Evolutionary conservation across 257 asterid species (phyloP), one percentile per base, ranked within the genome.

Genomic region (Osmanthus fragrans): DNA sequence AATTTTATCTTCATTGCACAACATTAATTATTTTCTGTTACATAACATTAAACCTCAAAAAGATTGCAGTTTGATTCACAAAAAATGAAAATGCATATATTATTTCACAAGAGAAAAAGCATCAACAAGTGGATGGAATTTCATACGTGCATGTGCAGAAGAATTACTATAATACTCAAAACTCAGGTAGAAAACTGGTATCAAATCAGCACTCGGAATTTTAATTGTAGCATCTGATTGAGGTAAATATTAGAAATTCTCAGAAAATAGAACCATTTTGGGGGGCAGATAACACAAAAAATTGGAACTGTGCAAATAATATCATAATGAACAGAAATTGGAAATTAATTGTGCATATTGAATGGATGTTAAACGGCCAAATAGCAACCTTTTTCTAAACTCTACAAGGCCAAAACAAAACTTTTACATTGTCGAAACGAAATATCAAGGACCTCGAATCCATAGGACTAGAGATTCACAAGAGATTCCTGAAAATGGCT

Each of bases 321-420:
- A 54, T 16, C 15, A 40, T 15, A 60, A 66, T 37, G 32, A 74
- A 63, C 42, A 7, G 42, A 82, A 72, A 74, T 34, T 69, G 63
- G 64, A 37, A 71, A 81, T 37, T 23, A 76, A 80, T 75, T 75
- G 82, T 84, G 84, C 86, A 79, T 47, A 77, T 82, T 76, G 84
- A 77, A 84, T 73, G 56, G 80, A 75, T 37, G 58, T n/a, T 1
- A 19, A 51, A 51, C 36, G 65, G 71, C 74, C 71, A 80, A 81
- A 63, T 74, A 58, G 72, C 81, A 12, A 25, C 54, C 71, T 49
- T 74, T 21, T 49, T 79, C 79, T 72, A 78, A 73, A 68, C 49
- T 71, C 63, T 45, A 75, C 65, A 79, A 71, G 21, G 69, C 47
- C 36, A 54, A 77, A 58, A 30, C 77, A 81, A 78, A 82, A 82